Conservation (phyloP, 345 rosid species). For the Rhodamnia argentea region DNA sequence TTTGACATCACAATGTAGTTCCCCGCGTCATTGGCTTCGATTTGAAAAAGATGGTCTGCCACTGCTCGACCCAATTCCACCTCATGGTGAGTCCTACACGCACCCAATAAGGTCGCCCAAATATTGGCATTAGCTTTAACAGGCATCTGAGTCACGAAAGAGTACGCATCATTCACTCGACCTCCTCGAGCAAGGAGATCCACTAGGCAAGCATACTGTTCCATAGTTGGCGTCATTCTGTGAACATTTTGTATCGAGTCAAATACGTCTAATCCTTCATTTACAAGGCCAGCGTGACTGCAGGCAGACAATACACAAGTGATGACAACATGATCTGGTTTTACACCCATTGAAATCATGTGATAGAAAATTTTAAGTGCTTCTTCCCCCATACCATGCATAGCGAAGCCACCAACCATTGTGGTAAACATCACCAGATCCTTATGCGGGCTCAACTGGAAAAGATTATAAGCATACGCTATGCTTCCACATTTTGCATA, state of each 20-base stretch:
- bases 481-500: conserved; percentile 80
- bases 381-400: conserved; percentile 79
- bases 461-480: conserved; percentile 44
- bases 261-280: conserved; percentile 59
- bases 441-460: conserved; percentile 32
- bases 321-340: conserved; percentile 67
- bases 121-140: conserved; percentile 50
- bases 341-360: conserved; percentile 45
- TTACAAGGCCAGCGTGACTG: conserved; percentile 71
- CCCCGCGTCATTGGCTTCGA: conserved; percentile 47
- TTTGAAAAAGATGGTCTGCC: conserved; percentile 50
- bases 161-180: conserved; percentile 56
- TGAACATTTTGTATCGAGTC: conserved; percentile 35
- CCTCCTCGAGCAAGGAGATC: conserved; percentile 92
- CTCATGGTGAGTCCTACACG: conserved; percentile 52
- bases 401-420: conserved; percentile 71
- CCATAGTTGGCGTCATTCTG: conserved; percentile 53
- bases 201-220: conserved; percentile 68
- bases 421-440: conserved; percentile 75
- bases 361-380: conserved; percentile 52
- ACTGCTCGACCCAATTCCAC: conserved; percentile 51
- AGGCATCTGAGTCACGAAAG: conserved; percentile 51
- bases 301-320: conserved; percentile 75
- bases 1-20: conserved; percentile 73
- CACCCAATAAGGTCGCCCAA: conserved; percentile 78